Evolutionary conservation across 495 filamentous ascomycete genomes (phyloP), one percentile per base, ranked within the genome.

Genomic region (Tuber magnatum): DNA sequence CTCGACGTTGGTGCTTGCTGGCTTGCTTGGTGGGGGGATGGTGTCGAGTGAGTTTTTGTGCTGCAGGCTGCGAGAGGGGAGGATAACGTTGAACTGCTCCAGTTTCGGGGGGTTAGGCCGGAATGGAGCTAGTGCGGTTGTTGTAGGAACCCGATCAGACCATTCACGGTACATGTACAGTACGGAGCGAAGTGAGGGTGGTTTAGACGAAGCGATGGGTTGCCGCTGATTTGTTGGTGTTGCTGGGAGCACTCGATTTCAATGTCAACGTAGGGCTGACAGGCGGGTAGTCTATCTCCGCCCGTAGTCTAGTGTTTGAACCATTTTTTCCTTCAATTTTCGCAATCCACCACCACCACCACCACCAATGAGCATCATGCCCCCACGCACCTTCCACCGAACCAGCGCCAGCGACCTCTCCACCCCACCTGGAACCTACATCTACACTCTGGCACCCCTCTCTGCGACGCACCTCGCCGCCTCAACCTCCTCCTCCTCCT

Each of bases 381-480:
- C 56, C 28, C 56, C 56, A 5, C 56, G 56, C 32, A 35, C 28
- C 56, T 65, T 65, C 56, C 32, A 20, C 56, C 56, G 35, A 6
- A 35, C 28, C 56, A 35, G 28, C 28, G 10, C 32, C 28, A 35
- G 56, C 78, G 83, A 83, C 24, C 85, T 88, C 80, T 83, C 86
- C 20, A 75, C 80, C 1, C 81, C 83, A 3, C 80, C 84, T 38
- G 82, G 83, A 6, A 84, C 85, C 32, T 90, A 88, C 76, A 85
- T 90, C 24, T 84, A 87, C 61, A 85, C 87, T 68, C 84, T 89
- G 69, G 77, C 88, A 9, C 85, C 86, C 8, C 61, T 71, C 20
- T 83, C 85, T 71, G 3, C 86, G 85, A 76, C 48, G 40, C 86
- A 90, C 78, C 86, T 86, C 68, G 83, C 90, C 22, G 86, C 86